These are phyloP conservation scores for Nicotiana noctiflora DNA, from an alignment of 257 asterid genomes.

Conservation along the genomic window DNA sequence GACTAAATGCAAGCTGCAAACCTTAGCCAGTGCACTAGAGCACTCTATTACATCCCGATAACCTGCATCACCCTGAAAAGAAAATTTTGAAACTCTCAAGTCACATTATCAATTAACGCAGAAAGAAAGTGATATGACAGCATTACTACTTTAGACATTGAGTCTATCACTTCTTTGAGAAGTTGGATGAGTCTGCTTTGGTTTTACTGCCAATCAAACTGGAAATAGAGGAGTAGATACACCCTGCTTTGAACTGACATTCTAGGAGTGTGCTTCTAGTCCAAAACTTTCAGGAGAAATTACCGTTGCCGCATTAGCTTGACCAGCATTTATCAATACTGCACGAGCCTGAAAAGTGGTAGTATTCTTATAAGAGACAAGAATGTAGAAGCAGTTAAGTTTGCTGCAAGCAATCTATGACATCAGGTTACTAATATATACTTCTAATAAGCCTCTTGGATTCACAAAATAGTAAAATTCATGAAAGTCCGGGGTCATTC, in stretches of 20 bases:
- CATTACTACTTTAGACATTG: not conserved
- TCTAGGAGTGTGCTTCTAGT: not conserved
- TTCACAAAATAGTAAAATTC: not conserved
- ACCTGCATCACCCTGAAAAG: slow-evolving; percentile 84
- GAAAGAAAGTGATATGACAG: slow-evolving; percentile 4
- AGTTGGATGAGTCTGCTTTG: not conserved
- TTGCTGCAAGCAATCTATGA: not conserved
- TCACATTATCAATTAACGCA: not conserved
- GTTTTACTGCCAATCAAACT: not conserved
- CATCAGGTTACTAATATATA: not conserved
- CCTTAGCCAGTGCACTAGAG: slow-evolving; percentile 74
- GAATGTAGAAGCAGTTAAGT: not conserved
- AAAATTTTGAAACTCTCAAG: slow-evolving; percentile 19
- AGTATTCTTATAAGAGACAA: slow-evolving; percentile 13
- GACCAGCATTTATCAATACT: slow-evolving; percentile 93
- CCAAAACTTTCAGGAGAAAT: slow-evolving; percentile 16
- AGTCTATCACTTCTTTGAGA: not conserved
- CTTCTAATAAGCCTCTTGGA: not conserved
- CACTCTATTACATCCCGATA: slow-evolving; percentile 87
- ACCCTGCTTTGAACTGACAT: not conserved
- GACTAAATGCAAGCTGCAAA: slow-evolving; percentile 15
- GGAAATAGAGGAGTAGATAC: not conserved
- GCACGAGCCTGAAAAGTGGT: slow-evolving; percentile 81
- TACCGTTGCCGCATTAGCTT: slow-evolving; percentile 99
- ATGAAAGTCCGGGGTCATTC: not conserved